Evolutionary conservation across 108 stramenopile genomes (phyloP), one percentile per base, ranked within the genome.

Genomic region (Parietichytrium sp.): DNA sequence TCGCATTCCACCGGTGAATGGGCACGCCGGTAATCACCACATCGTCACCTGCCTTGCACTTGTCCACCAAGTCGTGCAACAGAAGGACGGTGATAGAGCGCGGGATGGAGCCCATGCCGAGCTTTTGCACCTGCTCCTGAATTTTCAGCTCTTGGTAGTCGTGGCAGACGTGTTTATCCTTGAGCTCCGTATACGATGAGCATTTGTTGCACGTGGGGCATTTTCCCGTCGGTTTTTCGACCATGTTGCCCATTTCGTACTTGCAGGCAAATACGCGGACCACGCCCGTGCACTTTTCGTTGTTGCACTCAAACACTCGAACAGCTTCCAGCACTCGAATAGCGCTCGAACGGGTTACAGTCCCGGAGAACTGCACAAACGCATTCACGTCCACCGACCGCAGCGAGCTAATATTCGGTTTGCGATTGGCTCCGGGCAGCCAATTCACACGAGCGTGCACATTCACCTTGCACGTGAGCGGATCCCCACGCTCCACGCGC

Each of bases 91-190:
- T 80, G 13, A 98, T 84, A n/a, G 90, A 89, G 29, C 96, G 88
- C 4, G 98, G 98, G 30, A 97, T 93, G 72, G 89, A 86, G 6
- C 97, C 98, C 31, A 92, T 82, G 26, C 86, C 87, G 29, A 94
- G 86, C 48, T 86, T 87, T 29, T 92, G 87, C 29, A 93, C 92
- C 12, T 92, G 87, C 81, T 99, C 98, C 83, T 99, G 97, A 36
- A 99, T 89, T 78, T 96, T 95, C 84, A 97, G 88, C 88, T 99
- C 98, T 84, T 99, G 98, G 82, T 98, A 99, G 86, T 99, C 98
- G 15, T 91, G 86, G 87, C 86, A 88, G 30, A 48, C 82, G 36
- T 82, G 79, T 12, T 38, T 78, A 15, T 87, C 79, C 53, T 89
- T 82, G 52, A 95, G 89, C 13, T 88, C 88, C 26, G 87, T 93